A percentile compares a stretch with the other conserved stretches of the same genome.
Evolutionary conservation across 129 eudicot species (phyloP).

Genomic region (Centaurea solstitialis): DNA sequence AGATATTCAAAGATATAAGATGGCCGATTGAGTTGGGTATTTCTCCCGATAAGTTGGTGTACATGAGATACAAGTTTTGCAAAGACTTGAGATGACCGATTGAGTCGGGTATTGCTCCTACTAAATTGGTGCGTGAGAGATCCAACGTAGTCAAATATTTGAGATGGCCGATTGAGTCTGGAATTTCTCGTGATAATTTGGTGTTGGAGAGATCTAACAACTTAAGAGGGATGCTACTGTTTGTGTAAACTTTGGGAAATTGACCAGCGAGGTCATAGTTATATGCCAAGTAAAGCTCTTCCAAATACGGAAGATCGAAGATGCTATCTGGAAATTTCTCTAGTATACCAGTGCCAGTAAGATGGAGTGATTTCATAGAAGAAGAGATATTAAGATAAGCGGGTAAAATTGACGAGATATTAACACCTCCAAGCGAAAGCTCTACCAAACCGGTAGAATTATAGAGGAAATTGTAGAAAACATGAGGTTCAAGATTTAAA

Average conservation of each 20-base stretch:
- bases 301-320: constrained; percentile 33
- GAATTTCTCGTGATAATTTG: constrained; percentile 19
- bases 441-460: constrained; percentile 10
- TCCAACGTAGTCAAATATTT: neutral
- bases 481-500: neutral
- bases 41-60: too few relatives aligned
- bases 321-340: constrained; percentile 33
- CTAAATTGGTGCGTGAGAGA: constrained; percentile 16
- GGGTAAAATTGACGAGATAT: neutral
- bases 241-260: constrained; percentile 12
- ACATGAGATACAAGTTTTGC: neutral
- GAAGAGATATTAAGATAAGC: constrained; percentile 3
- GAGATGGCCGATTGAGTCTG: constrained; percentile 25
- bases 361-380: constrained; percentile 19
- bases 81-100: neutral
- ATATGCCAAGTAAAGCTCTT: neutral
- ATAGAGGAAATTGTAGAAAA: neutral
- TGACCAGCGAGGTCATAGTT: neutral
- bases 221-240: neutral
- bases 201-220: neutral
- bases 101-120: constrained; percentile 10
- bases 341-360: neutral
- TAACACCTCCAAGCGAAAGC: neutral
- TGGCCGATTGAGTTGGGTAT: too few relatives aligned
- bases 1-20: neutral